Base-by-base conservation (phyloP, 352 stramenopile species). In the Thraustotheca clavata region DNA sequence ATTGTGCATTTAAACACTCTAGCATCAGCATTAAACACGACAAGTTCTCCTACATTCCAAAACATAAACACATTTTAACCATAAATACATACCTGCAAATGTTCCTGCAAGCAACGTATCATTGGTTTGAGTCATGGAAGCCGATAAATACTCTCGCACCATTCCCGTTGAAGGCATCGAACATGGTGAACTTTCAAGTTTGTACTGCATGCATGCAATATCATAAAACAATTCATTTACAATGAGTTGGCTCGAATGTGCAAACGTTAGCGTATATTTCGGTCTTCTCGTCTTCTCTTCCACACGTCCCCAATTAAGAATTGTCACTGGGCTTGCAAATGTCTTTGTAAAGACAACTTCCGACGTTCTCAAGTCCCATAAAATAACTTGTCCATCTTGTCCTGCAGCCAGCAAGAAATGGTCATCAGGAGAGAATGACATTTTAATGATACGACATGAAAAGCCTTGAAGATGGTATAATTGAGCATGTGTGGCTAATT, bases 331-430 rank as follows among this genome's bases (percentile, higher is more conserved):
- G 3, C 80, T 73, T 1, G 74, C 75, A 33, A 89, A 91, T 38
- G 73, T 48, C 71, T 87, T 88, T 26, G 73, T 77, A 26, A 91
- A 68, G 38, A 88, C 77, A 3, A 91, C 43, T 48, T 89, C 77
- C 0, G 79, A 88, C 22, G 80, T 91, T 76, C 79, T 70, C 72
- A 88, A 77, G 77, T 91, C 80, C 83, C 79, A 91, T 11, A 90
- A 67, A 62, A 88, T 74, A 35, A 91, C 67, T 6, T 74, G 74
- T 32, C 73, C 86, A 67, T 91, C 82, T 35, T 83, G 76, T 0
- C 79, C 75, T 1, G 82, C 81, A 8, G 78, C 82, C 8, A 79
- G 73, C 26, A 91, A 77, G 39, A 89, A 89, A 41, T 87, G 79
- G 43, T 91, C 79, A 59, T 91, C 82, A 1, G 79, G 80, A 8